Evolutionary conservation across 345 rosid species (phyloP).

Genomic region (Pugionium dolabratum): DNA sequence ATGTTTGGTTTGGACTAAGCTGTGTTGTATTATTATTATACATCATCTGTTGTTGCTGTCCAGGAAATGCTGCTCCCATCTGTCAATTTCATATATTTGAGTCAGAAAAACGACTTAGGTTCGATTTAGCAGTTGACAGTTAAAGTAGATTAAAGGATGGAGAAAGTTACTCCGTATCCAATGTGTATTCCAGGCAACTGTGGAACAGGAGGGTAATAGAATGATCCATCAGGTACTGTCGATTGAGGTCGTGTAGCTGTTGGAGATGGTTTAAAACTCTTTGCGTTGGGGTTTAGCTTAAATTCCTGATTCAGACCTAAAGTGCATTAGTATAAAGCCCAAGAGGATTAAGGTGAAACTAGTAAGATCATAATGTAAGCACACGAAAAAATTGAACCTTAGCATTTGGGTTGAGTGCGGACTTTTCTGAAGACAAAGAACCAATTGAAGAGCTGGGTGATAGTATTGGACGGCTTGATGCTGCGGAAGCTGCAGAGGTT

Average conservation of each 20-base stretch:
- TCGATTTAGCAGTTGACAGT: neutral
- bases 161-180: conserved; percentile 65
- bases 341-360: neutral
- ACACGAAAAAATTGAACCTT: conserved; percentile 50
- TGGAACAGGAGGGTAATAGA: conserved; percentile 61
- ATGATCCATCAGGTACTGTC: conserved; percentile 64
- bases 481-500: conserved; percentile 39
- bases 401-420: conserved; percentile 80
- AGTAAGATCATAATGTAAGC: neutral
- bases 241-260: conserved; percentile 67
- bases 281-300: conserved; percentile 91
- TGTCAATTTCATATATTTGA: conserved; percentile 37
- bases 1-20: conserved; percentile 46
- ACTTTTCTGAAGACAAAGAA: conserved; percentile 69
- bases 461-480: conserved; percentile 53
- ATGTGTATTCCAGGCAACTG: conserved; percentile 66
- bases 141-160: conserved; percentile 2
- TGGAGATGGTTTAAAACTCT: conserved; percentile 84
- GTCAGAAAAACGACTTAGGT: neutral
- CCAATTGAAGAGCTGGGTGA: conserved; percentile 88
- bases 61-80: conserved; percentile 62
- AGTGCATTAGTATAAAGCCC: neutral
- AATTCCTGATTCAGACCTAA: conserved; percentile 63
- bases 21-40: conserved; percentile 54
- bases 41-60: conserved; percentile 54